Percentiles rank a stretch among this genome's conserved stretches.
Conservation (phyloP, 176 grass and related monocot species). For the Panicum miliaceum region DNA sequence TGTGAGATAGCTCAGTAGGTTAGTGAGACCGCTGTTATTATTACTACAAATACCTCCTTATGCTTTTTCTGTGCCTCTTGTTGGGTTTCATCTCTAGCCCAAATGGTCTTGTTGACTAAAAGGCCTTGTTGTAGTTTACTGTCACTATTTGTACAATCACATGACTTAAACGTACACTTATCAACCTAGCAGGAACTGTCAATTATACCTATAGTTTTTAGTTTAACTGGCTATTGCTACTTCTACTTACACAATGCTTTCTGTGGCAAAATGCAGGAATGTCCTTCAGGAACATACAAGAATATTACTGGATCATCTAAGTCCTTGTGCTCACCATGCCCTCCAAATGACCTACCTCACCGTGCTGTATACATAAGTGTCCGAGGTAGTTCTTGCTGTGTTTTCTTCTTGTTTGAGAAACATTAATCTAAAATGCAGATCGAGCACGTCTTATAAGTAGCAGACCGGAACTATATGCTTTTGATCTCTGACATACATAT, state of each 20-base stretch:
- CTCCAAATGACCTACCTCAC: conserved; percentile 71
- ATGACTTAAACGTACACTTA: conserved; percentile 7
- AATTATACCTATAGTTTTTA: conserved; percentile 16
- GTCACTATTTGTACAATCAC: conserved; percentile 13
- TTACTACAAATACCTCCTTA: too few species aligned
- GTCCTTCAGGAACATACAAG: conserved; percentile 96
- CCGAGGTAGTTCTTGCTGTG: conserved; percentile 64
- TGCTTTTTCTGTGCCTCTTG: not conserved
- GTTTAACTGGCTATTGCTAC: conserved; percentile 21
- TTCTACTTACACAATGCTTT: conserved; percentile 38
- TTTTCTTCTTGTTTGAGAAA: conserved; percentile 19
- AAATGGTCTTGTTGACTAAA: conserved; percentile 1
- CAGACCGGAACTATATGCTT: conserved; percentile 6
- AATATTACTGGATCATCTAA: conserved; percentile 91
- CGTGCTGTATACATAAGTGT: conserved; percentile 69
- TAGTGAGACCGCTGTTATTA: not conserved
- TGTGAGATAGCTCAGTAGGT: not conserved
- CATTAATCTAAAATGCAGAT: conserved; percentile 27
- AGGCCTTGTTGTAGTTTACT: conserved; percentile 7
- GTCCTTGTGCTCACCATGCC: conserved; percentile 74
- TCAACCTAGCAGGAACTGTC: not conserved
- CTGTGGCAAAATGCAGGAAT: conserved; percentile 67
- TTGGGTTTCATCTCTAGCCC: not conserved
- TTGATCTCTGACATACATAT: conserved; percentile 14
- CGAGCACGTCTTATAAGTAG: not conserved